phyloP scores from a whole-genome alignment of 345 rosid genomes.

The Aquilaria malaccensis region DNA sequence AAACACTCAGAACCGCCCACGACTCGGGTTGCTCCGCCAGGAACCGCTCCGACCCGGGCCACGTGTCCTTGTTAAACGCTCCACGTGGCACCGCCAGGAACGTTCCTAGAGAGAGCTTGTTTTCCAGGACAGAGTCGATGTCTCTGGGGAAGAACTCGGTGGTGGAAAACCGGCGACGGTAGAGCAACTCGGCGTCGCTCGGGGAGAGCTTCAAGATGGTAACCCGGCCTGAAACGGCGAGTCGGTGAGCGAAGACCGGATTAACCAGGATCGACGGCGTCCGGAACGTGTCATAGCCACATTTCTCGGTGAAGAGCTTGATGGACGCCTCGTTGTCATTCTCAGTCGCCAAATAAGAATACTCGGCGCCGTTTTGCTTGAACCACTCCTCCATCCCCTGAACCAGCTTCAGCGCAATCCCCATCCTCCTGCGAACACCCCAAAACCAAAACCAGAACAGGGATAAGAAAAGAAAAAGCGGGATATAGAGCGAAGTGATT shows the following conservation, averaged over 20 bases:
- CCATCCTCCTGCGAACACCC: slow-evolving; percentile 67
- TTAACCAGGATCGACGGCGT: slow-evolving; percentile 81
- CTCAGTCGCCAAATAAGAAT: slow-evolving; percentile 90
- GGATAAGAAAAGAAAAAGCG: not conserved
- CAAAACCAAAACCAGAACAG: not conserved
- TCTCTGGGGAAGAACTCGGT: slow-evolving; percentile 96
- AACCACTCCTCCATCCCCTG: slow-evolving; percentile 76
- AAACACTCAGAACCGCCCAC: slow-evolving; percentile 81
- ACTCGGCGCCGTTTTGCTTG: slow-evolving; percentile 66
- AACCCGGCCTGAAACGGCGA: slow-evolving; percentile 37
- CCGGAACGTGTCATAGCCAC: slow-evolving; percentile 88
- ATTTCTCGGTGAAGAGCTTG: slow-evolving; percentile 77
- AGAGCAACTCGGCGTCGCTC: slow-evolving; percentile 60
- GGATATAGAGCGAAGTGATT: not conserved
- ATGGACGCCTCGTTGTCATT: slow-evolving; percentile 87
- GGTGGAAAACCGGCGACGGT: slow-evolving; percentile 69
- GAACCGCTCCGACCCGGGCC: slow-evolving; percentile 61
- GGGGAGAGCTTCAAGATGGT: slow-evolving; percentile 40
- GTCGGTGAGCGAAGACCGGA: slow-evolving; percentile 84
- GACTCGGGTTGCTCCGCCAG: slow-evolving; percentile 70
- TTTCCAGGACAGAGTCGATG: slow-evolving; percentile 72
- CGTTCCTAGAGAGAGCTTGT: slow-evolving; percentile 70
- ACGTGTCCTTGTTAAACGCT: slow-evolving; percentile 13
- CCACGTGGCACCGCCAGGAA: slow-evolving; percentile 77
- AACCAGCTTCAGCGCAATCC: slow-evolving; percentile 72